Percentiles rank a stretch among this genome's conserved stretches.
Conservation (phyloP, 805 yeast genomes). For the Candida qinlingensis region DNA sequence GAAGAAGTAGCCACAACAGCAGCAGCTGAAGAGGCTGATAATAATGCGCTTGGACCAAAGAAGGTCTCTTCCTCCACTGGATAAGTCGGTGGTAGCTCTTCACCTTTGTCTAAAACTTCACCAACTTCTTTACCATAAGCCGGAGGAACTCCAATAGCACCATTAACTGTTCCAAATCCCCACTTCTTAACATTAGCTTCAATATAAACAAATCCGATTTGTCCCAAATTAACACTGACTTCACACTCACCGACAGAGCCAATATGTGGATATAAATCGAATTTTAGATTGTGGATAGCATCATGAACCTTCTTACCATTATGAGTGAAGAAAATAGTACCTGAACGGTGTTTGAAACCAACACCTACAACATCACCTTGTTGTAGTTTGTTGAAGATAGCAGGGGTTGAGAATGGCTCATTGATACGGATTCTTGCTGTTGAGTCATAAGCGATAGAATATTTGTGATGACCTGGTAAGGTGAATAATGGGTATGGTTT, state of each 20-base stretch:
- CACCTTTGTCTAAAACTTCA: constrained; percentile 60
- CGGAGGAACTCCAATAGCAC: constrained; percentile 42
- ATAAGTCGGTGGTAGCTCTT: constrained; percentile 65
- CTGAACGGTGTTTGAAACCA: constrained; percentile 77
- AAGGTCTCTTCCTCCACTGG: constrained; percentile 60
- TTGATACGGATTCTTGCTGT: constrained; percentile 66
- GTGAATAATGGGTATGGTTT: constrained; percentile 73
- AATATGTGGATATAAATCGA: constrained; percentile 34
- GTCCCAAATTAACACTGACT: constrained; percentile 61
- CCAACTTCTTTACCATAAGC: constrained; percentile 36
- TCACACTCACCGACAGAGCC: constrained; percentile 35
- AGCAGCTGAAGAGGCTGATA: background rate
- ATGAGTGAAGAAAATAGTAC: constrained; percentile 86
- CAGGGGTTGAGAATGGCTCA: constrained; percentile 46
- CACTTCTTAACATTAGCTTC: constrained; percentile 83
- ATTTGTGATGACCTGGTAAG: constrained; percentile 67
- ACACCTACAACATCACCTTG: constrained; percentile 94
- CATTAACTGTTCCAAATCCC: constrained; percentile 53
- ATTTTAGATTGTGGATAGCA: constrained; percentile 64
- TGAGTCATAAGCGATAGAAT: constrained; percentile 69
- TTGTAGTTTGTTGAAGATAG: constrained; percentile 38
- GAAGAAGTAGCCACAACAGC: background rate
- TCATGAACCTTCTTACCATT: constrained; percentile 87
- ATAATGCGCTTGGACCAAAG: constrained; percentile 40
- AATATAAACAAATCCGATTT: constrained; percentile 71